Evolutionary conservation across 148 eudicot genomes (phyloP), one percentile per base, ranked within the genome.

Genomic region (Spergularia marina): DNA sequence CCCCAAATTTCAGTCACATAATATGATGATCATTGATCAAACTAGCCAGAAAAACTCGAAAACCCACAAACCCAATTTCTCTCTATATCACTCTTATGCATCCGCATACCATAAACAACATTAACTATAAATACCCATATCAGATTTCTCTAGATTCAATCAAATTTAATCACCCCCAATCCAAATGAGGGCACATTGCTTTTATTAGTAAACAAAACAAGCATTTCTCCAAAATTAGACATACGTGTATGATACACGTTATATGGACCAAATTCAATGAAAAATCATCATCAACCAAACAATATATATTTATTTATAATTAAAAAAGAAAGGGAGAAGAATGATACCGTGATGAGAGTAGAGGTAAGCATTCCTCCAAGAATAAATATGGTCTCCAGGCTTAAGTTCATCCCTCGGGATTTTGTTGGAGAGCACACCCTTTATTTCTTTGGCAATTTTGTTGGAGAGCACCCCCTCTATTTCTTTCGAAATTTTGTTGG

Each of bases 311-410:
- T 30, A 30, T 30, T 30, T 30, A 30, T 30, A 30, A 30, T 30
- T 2, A 2, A 2, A 30, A 63, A 40, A 49, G 53, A 71, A 17
- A 74, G 13, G 68, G 39, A 54, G 12, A 51, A 36, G 16, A 39
- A 15, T 44, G 2, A 60, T 2, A 89, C 96, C 96, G 56, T 91
- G 93, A 77, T 91, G 96, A 39, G 93, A 77, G 76, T 87, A 91
- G 65, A 91, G 75, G 66, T 86, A 87, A 44, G 83, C 81, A 66
- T 70, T 76, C 61, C 93, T 79, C 97, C 93, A 91, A 9, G 93
- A 82, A 75, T 91, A 91, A 80, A 89, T 87, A 80, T 91, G 97
- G 78, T 91, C 93, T 53, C 93, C 97, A 0, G 89, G 77, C 53
- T 89, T 86, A 0, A 91, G 62, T 16, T 81, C 73, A 20, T 86